Evolutionary conservation across 805 yeast species (phyloP).

Genomic region (Peterozyma toletana): DNA sequence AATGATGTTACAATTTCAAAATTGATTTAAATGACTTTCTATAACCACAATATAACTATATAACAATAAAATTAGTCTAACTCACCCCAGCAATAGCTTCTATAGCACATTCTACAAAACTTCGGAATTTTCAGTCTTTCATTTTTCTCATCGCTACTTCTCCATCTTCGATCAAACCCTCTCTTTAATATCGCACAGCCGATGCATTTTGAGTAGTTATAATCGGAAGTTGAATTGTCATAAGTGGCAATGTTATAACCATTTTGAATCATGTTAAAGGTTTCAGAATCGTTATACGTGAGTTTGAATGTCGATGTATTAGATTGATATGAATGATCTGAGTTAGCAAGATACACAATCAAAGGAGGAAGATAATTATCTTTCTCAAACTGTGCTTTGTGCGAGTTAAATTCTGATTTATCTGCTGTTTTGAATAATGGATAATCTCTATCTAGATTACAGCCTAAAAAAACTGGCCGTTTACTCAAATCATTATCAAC

Average conservation of each 20-base stretch:
- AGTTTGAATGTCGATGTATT: slow-evolving; percentile 56
- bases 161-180: slow-evolving; percentile 32
- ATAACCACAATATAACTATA: neutral
- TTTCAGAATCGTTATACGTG: slow-evolving; percentile 38
- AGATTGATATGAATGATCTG: slow-evolving; percentile 31
- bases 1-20: too few relatives aligned
- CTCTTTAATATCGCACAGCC: slow-evolving; percentile 54
- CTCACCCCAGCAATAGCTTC: slow-evolving; percentile 25
- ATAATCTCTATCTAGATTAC: slow-evolving; percentile 19
- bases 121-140: slow-evolving; percentile 18
- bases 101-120: slow-evolving; percentile 28
- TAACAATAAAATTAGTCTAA: too few relatives aligned
- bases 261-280: slow-evolving; percentile 36
- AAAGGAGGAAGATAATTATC: slow-evolving; percentile 38
- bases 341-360: slow-evolving; percentile 44
- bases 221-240: slow-evolving; percentile 28
- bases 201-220: slow-evolving; percentile 37
- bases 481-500: slow-evolving; percentile 14
- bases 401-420: slow-evolving; percentile 18
- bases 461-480: slow-evolving; percentile 34
- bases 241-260: slow-evolving; percentile 45
- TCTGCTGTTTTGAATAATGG: neutral
- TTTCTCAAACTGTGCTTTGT: slow-evolving; percentile 5
- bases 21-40: neutral
- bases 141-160: slow-evolving; percentile 9